Evolutionary conservation across 176 grass and related monocot genomes (phyloP), one percentile per base, ranked within the genome.

Genomic region (Musa troglodytarum): DNA sequence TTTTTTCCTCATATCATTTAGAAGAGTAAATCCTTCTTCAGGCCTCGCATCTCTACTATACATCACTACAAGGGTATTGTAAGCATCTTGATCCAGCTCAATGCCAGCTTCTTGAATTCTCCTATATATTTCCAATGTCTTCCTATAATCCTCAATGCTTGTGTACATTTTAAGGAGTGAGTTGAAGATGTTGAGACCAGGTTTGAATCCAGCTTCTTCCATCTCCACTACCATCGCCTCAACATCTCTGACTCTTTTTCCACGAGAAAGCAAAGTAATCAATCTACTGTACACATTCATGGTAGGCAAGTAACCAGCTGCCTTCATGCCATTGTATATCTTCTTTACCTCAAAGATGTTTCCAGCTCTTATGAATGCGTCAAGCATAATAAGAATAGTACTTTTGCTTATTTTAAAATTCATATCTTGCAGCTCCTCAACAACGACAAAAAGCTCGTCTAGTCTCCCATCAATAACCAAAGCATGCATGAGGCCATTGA

Each of bases 291-390:
- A 93, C 59, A 90, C 55, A 73, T 88, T 85, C 87, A 93, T 90
- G 70, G 78, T 93, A 74, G 93, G 93, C 61, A 97, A 80, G 73
- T 87, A 97, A 68, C 93, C 88, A 63, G 90, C 87, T 79, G 90
- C 93, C 77, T 93, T 97, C 90, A 97, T 93, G 65, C 93, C 93
- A 80, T 90, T 97, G 81, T 97, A 97, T 83, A 97, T 97, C 81
- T 97, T 97, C 84, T 83, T 92, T 17, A 97, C 93, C 81, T 97
- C 93, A 2, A 97, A 97, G 49, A 97, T 83, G 82, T 97, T 82
- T 25, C 89, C 88, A 52, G 78, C 63, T 80, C 79, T 97, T 68
- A 81, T 84, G 83, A 93, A 97, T 62, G 93, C 90, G 82, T 93
- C 87, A 71, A 97, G 93, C 90, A 97, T 90, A 69, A 92, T 79